Base-by-base conservation (phyloP, 2,329 filamentous ascomycete species). In the Sporothrix variecibatus region DNA sequence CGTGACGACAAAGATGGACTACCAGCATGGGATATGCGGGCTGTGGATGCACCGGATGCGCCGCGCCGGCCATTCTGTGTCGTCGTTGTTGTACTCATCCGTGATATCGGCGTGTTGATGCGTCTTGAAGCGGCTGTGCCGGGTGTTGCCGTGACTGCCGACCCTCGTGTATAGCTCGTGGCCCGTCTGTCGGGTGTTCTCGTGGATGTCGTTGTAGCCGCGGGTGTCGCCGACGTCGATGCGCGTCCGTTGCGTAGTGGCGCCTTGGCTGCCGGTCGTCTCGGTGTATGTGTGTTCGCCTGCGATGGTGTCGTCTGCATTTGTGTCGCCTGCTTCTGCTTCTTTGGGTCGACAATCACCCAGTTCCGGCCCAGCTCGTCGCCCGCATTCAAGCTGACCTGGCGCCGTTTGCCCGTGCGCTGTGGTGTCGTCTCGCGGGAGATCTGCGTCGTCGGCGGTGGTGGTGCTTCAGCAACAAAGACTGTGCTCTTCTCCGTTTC, bases 341-440 rank as follows among this genome's bases (percentile, higher is more conserved):
- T 34, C 76, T 76, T 23, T 80, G 80, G 62, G 86, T 84, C 84
- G 34, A 94, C 89, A 76, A 94, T 85, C 38, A 94, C 91, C 92
- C 92, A 94, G 82, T 90, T 93, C 73, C 86, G 87, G 40, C 88
- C 85, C 6, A 93, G 83, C 60, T 91, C 89, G 76, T 89, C 87
- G 46, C 85, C 83, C 23, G 85, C 83, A 9, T 26, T 26, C 1
- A 84, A 80, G 72, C 84, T 82, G n/a, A 87, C 84, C 75, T 90
- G 88, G 60, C 88, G 83, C 58, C 88, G 83, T 79, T 90, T 90
- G 86, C 34, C 80, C 78, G 2, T 85, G 84, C 9, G 85, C 86
- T 1, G 84, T 80, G 23, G 68, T n/a, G 73, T 64, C 6, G 58
- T 17, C 3, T 72, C 69, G 23, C 26, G 34, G n/a, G 83, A 83